phyloP scores from a whole-genome alignment of 345 rosid species.

The Salix arbutifolia region DNA sequence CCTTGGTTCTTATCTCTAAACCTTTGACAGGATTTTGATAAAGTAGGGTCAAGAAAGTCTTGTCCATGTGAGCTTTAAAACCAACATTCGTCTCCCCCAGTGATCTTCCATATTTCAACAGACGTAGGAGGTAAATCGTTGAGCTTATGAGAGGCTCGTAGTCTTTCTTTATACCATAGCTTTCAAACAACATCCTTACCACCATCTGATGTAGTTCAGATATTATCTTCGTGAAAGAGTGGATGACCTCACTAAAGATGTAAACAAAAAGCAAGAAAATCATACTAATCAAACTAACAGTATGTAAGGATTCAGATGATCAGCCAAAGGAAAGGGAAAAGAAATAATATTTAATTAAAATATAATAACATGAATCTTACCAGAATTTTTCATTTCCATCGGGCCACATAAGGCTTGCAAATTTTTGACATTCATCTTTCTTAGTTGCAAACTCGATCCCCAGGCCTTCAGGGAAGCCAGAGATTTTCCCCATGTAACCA shows the following conservation, averaged over 20 bases:
- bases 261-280: not conserved
- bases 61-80: slow-evolving; percentile 57
- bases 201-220: slow-evolving; percentile 43
- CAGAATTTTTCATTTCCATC: slow-evolving; percentile 34
- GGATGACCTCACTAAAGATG: slow-evolving; percentile 36
- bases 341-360: not conserved
- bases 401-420: slow-evolving; percentile 45
- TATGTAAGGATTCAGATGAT: not conserved
- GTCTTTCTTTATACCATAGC: slow-evolving; percentile 43
- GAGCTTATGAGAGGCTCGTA: slow-evolving; percentile 33
- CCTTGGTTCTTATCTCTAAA: slow-evolving; percentile 39
- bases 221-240: slow-evolving; percentile 33
- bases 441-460: slow-evolving; percentile 33
- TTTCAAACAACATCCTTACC: slow-evolving; percentile 51
- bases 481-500: slow-evolving; percentile 35
- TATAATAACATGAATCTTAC: not conserved
- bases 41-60: slow-evolving; percentile 55
- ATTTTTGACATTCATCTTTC: slow-evolving; percentile 22
- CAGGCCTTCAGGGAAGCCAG: slow-evolving; percentile 31
- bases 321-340: not conserved
- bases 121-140: slow-evolving; percentile 50
- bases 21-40: slow-evolving; percentile 59
- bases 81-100: slow-evolving; percentile 44
- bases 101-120: slow-evolving; percentile 41
- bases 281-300: not conserved